phyloP scores from a whole-genome alignment of 148 eudicot species.

The Amaranthus palmeri region DNA sequence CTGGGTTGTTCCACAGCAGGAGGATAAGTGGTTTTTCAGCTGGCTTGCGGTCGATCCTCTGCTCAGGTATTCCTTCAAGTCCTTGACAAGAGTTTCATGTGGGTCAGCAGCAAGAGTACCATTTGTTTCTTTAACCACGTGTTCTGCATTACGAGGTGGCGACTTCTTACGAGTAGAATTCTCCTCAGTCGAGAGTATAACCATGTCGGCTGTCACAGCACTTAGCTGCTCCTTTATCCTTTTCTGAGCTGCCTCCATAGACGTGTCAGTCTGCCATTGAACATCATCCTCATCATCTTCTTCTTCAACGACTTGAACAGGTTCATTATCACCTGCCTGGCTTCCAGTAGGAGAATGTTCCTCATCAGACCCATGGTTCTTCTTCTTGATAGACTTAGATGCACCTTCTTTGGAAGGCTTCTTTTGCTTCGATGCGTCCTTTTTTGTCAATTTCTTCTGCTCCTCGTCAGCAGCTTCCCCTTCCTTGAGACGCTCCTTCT shows the following conservation, averaged over 20 bases:
- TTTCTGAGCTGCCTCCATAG: slow-evolving; percentile 57
- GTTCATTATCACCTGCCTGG: slow-evolving; percentile 42
- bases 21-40: slow-evolving; percentile 40
- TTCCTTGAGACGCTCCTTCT: slow-evolving; percentile 70
- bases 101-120: slow-evolving; percentile 18
- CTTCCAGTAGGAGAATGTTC: slow-evolving; percentile 60
- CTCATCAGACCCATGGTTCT: slow-evolving; percentile 58
- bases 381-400: slow-evolving; percentile 51
- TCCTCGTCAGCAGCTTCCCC: slow-evolving; percentile 80
- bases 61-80: slow-evolving; percentile 40
- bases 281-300: slow-evolving; percentile 43
- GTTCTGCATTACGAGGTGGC: slow-evolving; percentile 29
- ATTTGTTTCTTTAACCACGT: slow-evolving; percentile 23
- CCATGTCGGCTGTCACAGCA: slow-evolving; percentile 80
- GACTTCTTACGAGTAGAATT: slow-evolving; percentile 38
- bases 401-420: slow-evolving; percentile 48
- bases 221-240: slow-evolving; percentile 72
- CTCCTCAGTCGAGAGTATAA: slow-evolving; percentile 64
- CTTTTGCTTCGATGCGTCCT: slow-evolving; percentile 46
- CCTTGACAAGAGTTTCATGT: slow-evolving; percentile 31
- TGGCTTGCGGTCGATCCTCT: slow-evolving; percentile 43
- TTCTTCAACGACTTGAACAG: not conserved
- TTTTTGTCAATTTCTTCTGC: slow-evolving; percentile 49
- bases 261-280: slow-evolving; percentile 76
- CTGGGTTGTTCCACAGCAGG: slow-evolving; percentile 40